Evolutionary conservation across 2,329 filamentous ascomycete species (phyloP), one percentile per base, ranked within the genome.

Genomic region (Biscogniauxia sp.): DNA sequence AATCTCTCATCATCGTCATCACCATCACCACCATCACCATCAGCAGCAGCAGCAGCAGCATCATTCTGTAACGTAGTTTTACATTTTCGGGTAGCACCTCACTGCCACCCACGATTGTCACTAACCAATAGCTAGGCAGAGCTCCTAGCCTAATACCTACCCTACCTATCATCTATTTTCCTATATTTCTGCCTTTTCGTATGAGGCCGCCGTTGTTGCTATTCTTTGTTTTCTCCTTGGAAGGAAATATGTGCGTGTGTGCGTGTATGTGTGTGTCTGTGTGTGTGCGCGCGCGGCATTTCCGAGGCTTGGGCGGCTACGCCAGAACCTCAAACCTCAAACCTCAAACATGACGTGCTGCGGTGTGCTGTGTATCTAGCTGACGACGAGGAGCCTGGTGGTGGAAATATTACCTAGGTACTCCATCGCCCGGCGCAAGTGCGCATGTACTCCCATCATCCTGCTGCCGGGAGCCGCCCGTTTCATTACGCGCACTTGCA

Each of bases 301-400:
- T 62, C 19, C 61, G 61, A 59, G 63, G 64, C 64, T 66, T 61
- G 56, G 65, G 61, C 65, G 65, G 37, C 53, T 62, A 58, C 60
- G 54, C 56, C 53, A 25, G 17, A 26, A 58, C 60, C 54, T 58
- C 53, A 25, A 19, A 26, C 20, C 7, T 51, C 23, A 23, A 23
- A 23, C 23, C 28, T 32, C 28, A 32, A 32, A 32, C 7, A 32
- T 4, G 28, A 32, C 28, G 28, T 23, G 23, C 23, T 23, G 23
- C 23, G 49, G 2, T 23, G 23, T 52, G 13, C 23, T 26, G 23
- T 52, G 51, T 52, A 20, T 1, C 23, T n/a, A n/a, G n/a, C n/a
- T 17, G 51, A 11, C 51, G 26, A 49, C 57, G 56, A 41, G 61
- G 63, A 59, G 63, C 55, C 61, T 54, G 20, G 57, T 50, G 32